phyloP scores from a whole-genome alignment of 78 protist species.

The Chrysochromulina tobinii region DNA sequence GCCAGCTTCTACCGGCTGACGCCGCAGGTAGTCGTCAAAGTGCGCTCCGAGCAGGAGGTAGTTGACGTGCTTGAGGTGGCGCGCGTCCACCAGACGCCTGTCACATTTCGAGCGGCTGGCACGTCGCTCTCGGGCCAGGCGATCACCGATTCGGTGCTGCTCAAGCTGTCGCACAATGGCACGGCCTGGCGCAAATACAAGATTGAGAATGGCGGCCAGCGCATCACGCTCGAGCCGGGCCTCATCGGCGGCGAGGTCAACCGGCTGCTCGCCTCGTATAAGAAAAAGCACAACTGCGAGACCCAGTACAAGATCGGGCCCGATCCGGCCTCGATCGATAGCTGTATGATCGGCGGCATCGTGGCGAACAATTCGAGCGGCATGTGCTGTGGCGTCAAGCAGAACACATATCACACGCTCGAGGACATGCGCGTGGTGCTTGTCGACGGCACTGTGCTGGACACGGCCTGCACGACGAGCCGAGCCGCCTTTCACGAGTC shows the following conservation, averaged over 20 bases:
- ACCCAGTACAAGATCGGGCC: constrained; percentile 45
- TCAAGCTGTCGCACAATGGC: constrained; percentile 41
- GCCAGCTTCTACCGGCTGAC: constrained; percentile 43
- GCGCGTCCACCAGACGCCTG: constrained; percentile 37
- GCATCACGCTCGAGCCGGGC: constrained; percentile 16
- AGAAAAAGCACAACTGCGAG: constrained; percentile 11
- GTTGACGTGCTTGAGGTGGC: background rate
- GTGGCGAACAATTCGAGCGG: constrained; percentile 57
- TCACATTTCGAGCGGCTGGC: constrained; percentile 62
- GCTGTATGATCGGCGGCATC: constrained; percentile 61
- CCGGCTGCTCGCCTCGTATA: constrained; percentile 17
- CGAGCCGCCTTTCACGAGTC: constrained; percentile 6
- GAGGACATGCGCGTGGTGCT: constrained; percentile 39
- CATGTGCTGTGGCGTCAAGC: constrained; percentile 59
- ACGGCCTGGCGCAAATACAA: constrained; percentile 21
- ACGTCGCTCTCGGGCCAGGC: constrained; percentile 60
- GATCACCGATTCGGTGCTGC: constrained; percentile 42
- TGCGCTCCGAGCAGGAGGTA: constrained; percentile 41
- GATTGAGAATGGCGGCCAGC: constrained; percentile 20
- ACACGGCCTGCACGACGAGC: constrained; percentile 32
- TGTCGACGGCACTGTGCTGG: constrained; percentile 51
- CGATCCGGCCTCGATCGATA: constrained; percentile 53
- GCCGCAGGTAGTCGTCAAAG: constrained; percentile 46
- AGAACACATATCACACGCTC: constrained; percentile 58
- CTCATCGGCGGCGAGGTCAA: constrained; percentile 45